Evolutionary conservation across 116 monocot species (phyloP).

Genomic region (Phalaenopsis hybrid): DNA sequence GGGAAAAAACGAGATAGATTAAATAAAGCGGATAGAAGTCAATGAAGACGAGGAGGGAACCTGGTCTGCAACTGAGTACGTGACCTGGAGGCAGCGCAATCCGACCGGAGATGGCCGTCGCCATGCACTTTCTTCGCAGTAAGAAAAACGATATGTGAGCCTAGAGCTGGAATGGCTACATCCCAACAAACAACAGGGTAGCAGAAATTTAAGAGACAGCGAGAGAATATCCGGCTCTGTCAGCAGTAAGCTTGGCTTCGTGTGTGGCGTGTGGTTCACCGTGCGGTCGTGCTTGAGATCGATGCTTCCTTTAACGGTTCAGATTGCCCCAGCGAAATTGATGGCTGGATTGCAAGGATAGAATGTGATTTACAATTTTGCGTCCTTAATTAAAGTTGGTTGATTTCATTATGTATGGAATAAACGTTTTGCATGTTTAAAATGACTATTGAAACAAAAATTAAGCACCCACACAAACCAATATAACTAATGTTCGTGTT

Average conservation of each 20-base stretch:
- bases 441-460: too few relatives aligned
- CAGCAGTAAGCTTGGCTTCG: neutral
- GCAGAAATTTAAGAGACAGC: neutral
- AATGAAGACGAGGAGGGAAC: neutral
- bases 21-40: neutral
- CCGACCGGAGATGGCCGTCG: constrained; percentile 2
- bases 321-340: neutral
- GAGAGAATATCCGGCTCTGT: neutral
- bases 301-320: neutral
- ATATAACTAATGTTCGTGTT: too few relatives aligned
- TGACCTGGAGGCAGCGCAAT: neutral
- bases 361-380: too few relatives aligned
- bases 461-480: too few relatives aligned
- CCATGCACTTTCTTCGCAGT: neutral
- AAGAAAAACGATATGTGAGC: neutral
- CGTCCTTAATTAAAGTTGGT: too few relatives aligned
- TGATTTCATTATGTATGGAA: too few relatives aligned
- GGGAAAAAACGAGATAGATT: neutral
- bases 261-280: neutral
- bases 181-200: neutral
- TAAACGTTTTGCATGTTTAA: too few relatives aligned
- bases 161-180: neutral
- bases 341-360: too few relatives aligned
- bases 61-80: neutral
- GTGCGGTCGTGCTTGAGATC: neutral